Base-by-base conservation (phyloP, 768 basidiomycete species). In the Agaricus sinodeliciosus region DNA sequence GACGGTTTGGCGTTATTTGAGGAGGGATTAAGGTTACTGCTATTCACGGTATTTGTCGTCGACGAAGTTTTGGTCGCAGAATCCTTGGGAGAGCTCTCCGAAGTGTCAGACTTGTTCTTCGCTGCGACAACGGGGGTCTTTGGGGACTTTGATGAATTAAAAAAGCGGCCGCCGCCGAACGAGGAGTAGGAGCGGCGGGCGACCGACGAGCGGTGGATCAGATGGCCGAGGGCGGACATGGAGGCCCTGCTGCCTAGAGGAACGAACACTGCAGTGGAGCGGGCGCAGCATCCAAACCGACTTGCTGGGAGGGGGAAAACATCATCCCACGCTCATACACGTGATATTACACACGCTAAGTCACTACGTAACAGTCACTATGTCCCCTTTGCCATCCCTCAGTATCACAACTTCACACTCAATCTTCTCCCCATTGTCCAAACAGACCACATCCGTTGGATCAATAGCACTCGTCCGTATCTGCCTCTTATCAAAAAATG, bases 321-420 rank as follows among this genome's bases (percentile, higher is more conserved):
- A 31, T 31, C 27, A 26, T 27, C 26, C 49, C 49, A 40, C 40
- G 28, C 31, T 3, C 40, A 43, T 13, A 7, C 16, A 27, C 22
- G 5, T 26, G 18, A 18, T 13, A 16, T 25, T 22, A 22, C 42
- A 22, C 42, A 41, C 40, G 22, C 22, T 22, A 22, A 22, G 11
- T 7, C 3, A 37, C 11, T 72, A 91, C 35, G 94, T 94, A 27
- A 95, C 87, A 27, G 84, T 93, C 26, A 96, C 88, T 55, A 94
- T 85, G 54, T 94, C 87, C 0, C 94, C 94, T 66, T 81, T 80
- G 7, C 91, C 92, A 64, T 97, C 93, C 66, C 91, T 88, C 56
- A 97, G 71, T 49, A 97, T 87, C 25, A 96, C 92, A 11, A 95
- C 68, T 65, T 96, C 93, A 66, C 91, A 94, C 55, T 90, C 89